A percentile compares a stretch with the other conserved stretches of the same genome.
Evolutionary conservation across 140 eudicot species (phyloP).

Genomic region (Eryngium alpinum): DNA sequence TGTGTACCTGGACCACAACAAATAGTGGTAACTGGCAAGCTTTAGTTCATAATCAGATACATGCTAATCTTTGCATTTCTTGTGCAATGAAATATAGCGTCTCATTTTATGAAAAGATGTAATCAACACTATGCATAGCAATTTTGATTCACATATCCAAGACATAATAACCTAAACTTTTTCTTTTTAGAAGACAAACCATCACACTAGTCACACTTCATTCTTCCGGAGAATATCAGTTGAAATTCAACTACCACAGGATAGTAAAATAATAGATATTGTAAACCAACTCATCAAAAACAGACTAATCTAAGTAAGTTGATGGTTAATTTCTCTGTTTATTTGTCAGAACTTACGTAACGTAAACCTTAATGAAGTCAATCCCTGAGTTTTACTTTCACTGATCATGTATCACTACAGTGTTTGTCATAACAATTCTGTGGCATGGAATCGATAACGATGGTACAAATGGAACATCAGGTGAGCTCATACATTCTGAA

Average conservation of each 20-base stretch:
- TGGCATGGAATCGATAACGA: background rate
- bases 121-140: background rate
- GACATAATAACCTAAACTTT: background rate
- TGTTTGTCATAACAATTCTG: constrained; percentile 5
- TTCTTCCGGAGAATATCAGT: background rate
- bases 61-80: background rate
- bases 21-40: constrained; percentile 83
- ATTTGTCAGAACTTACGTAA: constrained; percentile 25
- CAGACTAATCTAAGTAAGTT: constrained; percentile 10
- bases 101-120: background rate
- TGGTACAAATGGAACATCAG: constrained; percentile 7
- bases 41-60: background rate
- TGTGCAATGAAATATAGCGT: background rate
- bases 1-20: constrained; percentile 92
- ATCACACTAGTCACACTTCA: background rate
- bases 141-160: background rate
- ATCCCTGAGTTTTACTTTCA: constrained; percentile 15
- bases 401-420: constrained; percentile 20
- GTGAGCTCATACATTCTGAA: too few relatives aligned
- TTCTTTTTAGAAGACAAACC: background rate
- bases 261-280: background rate
- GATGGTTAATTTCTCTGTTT: constrained; percentile 16
- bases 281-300: constrained; percentile 10
- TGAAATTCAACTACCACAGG: constrained; percentile 11
- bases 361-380: constrained; percentile 35